Evolutionary conservation across 1,139 yeast species (phyloP), one percentile per base, ranked within the genome.

Genomic region (Suhomyces bolitotheri): DNA sequence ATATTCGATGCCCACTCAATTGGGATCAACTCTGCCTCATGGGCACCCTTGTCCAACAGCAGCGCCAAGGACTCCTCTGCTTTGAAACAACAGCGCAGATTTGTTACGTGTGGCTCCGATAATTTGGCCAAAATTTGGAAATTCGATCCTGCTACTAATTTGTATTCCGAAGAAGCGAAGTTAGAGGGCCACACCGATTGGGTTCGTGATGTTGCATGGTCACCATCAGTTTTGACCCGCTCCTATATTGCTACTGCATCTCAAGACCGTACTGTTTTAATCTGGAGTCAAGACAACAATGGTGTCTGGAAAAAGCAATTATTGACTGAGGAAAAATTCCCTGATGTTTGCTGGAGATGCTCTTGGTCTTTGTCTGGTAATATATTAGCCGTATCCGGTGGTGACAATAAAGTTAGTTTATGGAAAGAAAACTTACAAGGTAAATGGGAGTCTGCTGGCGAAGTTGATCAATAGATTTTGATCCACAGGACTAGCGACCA

Each of bases 161-260:
- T 77, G 17, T 89, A 86, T 56, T 71, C 73, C 19, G 76, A 82
- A 53, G 97, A 92, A 60, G 82, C 83, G 27, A 75, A 78, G 29
- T 74, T 92, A 39, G 83, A 82, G 47, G 98, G 97, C 27, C 98
- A 94, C 60, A 72, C 87, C 14, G 98, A 92, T 63, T 94, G 98
- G 98, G 97, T 92, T 23, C 80, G 98, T 59, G 99, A 92, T 60
- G 97, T 92, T 41, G 90, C 95, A 6, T 92, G 98, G 98, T 88
- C 96, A 12, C 96, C 97, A 31, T 82, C 95, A 1, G 81, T 87
- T 29, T 72, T 92, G 43, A 77, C 88, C 31, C 85, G 88, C 50
- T 80, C 95, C 13, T 92, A 89, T 60, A 85, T 92, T 54, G 98
- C 98, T n/a, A 83, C 96, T 29, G 97, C 97, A 11, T 90, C 97